Percentiles rank a stretch among this genome's conserved stretches.
These are phyloP conservation scores for Cladosporium sp. DNA, from an alignment of 2,329 filamentous ascomycete genomes.

Conservation along the genomic window DNA sequence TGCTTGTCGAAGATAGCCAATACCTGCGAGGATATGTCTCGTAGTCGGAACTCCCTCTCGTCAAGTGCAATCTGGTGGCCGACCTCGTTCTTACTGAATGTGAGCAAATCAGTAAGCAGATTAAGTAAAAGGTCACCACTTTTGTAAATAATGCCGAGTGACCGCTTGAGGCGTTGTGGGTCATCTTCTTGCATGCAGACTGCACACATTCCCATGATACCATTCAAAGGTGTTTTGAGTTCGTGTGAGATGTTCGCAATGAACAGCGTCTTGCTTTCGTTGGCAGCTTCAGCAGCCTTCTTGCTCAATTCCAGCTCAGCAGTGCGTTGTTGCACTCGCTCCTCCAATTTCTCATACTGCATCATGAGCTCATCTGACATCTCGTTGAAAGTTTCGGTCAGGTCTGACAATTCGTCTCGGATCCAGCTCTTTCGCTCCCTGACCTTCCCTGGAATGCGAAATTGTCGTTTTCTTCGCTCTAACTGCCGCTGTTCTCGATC, in stretches of 20 bases:
- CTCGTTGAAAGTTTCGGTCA: slow-evolving; percentile 84
- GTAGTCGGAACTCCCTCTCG: slow-evolving; percentile 79
- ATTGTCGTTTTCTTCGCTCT: slow-evolving; percentile 54
- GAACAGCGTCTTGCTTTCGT: slow-evolving; percentile 95
- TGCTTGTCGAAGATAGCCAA: slow-evolving; percentile 88
- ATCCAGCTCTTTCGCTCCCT: slow-evolving; percentile 72
- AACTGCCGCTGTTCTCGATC: slow-evolving; percentile 39
- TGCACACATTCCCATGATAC: slow-evolving; percentile 90
- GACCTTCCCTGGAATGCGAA: slow-evolving; percentile 84
- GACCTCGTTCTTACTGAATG: slow-evolving; percentile 93
- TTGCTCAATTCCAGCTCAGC: slow-evolving; percentile 85
- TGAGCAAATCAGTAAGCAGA: slow-evolving; percentile 83
- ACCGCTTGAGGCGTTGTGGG: slow-evolving; percentile 73
- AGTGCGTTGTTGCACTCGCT: slow-evolving; percentile 80
- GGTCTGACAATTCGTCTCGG: slow-evolving; percentile 80
- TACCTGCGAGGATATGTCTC: slow-evolving; percentile 81
- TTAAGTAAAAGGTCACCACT: slow-evolving; percentile 82
- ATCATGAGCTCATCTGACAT: slow-evolving; percentile 89
- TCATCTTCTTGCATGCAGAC: slow-evolving; percentile 93
- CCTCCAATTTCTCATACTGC: slow-evolving; percentile 81
- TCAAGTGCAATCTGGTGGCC: slow-evolving; percentile 80
- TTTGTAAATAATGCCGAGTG: slow-evolving; percentile 84
- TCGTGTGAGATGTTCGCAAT: slow-evolving; percentile 91
- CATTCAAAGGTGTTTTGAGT: slow-evolving; percentile 91
- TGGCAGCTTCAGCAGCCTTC: slow-evolving; percentile 88